Evolutionary conservation across 108 stramenopile genomes (phyloP), one percentile per base, ranked within the genome.

Genomic region (Phaeodactylum tricornutum): DNA sequence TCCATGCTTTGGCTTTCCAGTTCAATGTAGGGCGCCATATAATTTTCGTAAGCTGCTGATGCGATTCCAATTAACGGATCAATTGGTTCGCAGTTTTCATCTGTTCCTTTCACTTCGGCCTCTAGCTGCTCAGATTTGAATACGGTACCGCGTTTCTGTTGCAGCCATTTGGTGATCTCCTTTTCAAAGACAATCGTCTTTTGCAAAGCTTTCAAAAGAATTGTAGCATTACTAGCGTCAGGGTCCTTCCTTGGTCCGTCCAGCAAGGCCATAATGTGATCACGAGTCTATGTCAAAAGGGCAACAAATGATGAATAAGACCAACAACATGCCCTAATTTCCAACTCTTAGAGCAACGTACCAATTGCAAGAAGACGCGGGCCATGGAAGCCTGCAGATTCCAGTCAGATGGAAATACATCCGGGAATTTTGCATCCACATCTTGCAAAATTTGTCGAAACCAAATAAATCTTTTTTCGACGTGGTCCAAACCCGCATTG

Each of bases 401-500:
- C 98, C 98, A 99, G 65, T 90, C 79, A 29, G 50, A 49, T 1
- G 98, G 98, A 55, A 97, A 96, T 16, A 96, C 87, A 24, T 51
- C 61, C 36, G 68, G 73, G 64, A 91, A 97, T 38, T 80, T 79
- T 37, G 81, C 56, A 47, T 84, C 79, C 1, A 92, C 53, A 36
- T 62, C 36, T 29, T 34, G 19, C 50, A 96, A 61, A 37, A 71
- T 30, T 11, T 82, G 78, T 23, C 93, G 77, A 50, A 95, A 95
- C 96, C 96, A 99, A 20, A 87, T 60, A 61, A 88, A 99, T 47
- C 98, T 72, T 34, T 89, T 66, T 39, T 97, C 98, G 0, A 95
- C 64, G 44, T 80, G 67, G 34, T 95, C 97, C 24, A 98, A 42
- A 19, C 74, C 67, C 35, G 30, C 17, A 17, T 8, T 34, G 8